phyloP scores from a whole-genome alignment of 768 basidiomycete genomes.

The Mycena polygramma region DNA sequence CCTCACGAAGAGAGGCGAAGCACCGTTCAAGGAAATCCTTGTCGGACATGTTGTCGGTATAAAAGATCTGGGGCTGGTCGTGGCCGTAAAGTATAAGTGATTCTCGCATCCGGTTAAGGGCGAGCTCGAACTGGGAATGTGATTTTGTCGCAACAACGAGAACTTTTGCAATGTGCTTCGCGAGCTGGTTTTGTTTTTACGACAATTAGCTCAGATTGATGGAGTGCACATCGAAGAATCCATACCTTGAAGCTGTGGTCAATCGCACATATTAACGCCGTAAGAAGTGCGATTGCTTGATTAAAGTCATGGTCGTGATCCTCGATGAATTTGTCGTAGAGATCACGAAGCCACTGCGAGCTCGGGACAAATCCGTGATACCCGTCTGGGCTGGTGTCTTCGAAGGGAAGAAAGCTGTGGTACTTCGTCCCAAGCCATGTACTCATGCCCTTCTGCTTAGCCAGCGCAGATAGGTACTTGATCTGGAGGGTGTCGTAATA shows the following conservation, averaged over 20 bases:
- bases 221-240: no score
- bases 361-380: constrained; percentile 12
- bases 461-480: constrained; percentile 20
- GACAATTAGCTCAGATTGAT: no score
- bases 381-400: background rate
- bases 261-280: constrained; percentile 1
- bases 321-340: constrained; percentile 45
- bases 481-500: constrained; percentile 35
- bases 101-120: no score
- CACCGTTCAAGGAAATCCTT: no score
- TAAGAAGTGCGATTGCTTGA: constrained; percentile 36
- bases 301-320: constrained; percentile 38
- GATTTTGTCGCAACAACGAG: no score
- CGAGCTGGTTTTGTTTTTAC: no score
- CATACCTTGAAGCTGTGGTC: constrained; percentile 19
- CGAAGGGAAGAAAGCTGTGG: background rate
- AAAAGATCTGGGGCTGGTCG: no score
- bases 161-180: no score
- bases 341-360: constrained; percentile 36
- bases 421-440: background rate
- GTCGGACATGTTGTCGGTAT: no score
- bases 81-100: no score
- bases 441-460: background rate
- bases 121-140: no score
- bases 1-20: no score